Base-by-base conservation (phyloP, 78 protist species). In the Monosiga brevicollis region DNA sequence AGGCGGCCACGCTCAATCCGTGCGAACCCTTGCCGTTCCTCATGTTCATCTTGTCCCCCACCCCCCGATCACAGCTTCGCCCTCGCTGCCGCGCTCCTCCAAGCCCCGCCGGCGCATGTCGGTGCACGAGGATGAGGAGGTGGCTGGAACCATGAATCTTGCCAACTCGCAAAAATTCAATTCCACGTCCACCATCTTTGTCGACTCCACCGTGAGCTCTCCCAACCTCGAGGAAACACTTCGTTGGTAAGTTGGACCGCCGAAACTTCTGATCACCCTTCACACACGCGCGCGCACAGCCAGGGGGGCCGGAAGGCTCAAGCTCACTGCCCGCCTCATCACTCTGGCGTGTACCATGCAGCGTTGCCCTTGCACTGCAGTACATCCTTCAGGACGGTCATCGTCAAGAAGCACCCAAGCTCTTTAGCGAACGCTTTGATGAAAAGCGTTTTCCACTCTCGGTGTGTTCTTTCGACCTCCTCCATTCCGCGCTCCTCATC, bases 101-200 rank as follows among this genome's bases (percentile, higher is more conserved):
- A 49, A 49, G 62, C 62, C 15, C 15, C 15, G 29, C 6, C 62
- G 62, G 62, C 62, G 62, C 62, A 15, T 49, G 62, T 49, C 29
- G 6, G 62, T 49, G 62, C 62, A 15, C 15, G 62, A 20, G 62
- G 6, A 15, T 49, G 62, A 20, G 62, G 6, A 15, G 6, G 62
- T 49, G 62, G 29, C 29, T 49, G 62, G 6, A 15, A 20, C 29
- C 15, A 15, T 49, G 62, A 15, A 49, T 20, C 62, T 49, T 75
- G 78, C 78, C 78, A 75, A 75, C 11, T 75, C 38, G 54, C 54
- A 15, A 6, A 81, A 81, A 54, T 73, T 20, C 79, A 83, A 83
- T 37, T 73, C 79, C 26, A 71, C 79, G 26, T 62, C 82, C 38
- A 73, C 86, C 35, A 3, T 83, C n/a, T 83, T 83, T 75, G 79